These are phyloP conservation scores for Xylaria curta DNA, from an alignment of 495 filamentous ascomycete species.

Conservation along the genomic window DNA sequence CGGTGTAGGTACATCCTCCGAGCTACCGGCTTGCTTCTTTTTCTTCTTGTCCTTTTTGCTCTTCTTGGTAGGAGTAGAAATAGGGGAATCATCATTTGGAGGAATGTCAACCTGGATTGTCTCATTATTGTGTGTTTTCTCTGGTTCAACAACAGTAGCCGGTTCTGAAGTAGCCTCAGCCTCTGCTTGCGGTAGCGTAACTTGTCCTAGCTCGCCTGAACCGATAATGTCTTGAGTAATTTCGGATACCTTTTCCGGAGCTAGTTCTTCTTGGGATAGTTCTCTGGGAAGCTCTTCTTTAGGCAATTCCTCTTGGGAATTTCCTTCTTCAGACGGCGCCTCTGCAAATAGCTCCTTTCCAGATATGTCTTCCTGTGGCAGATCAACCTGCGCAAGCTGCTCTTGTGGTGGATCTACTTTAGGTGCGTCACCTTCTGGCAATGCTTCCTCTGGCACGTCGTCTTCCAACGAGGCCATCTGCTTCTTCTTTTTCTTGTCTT, in stretches of 20 bases:
- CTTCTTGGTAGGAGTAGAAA: conserved; percentile 17
- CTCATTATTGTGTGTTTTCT: not conserved
- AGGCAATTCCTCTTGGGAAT: not conserved
- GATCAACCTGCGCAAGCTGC: not conserved
- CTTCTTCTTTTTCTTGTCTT: conserved; percentile 32
- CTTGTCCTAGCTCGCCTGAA: not conserved
- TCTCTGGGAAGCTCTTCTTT: not conserved
- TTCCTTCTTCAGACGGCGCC: not conserved
- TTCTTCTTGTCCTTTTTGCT: conserved; percentile 32
- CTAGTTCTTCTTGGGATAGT: not conserved
- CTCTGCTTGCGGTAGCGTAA: not conserved
- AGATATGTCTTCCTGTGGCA: not conserved
- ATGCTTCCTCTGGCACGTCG: not conserved
- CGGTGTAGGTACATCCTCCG: not conserved
- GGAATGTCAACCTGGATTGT: not conserved
- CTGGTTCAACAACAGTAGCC: not conserved
- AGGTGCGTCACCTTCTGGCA: not conserved
- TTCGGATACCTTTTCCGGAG: not conserved
- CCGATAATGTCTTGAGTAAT: not conserved
- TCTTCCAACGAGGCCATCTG: conserved; percentile 1
- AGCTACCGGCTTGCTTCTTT: conserved; percentile 27
- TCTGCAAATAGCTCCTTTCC: conserved; percentile 8
- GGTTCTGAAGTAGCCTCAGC: not conserved
- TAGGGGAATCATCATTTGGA: not conserved
- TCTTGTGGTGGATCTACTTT: not conserved